Conservation (phyloP, 1,284 basidiomycete species). For the Heterobasidion irregulare region DNA sequence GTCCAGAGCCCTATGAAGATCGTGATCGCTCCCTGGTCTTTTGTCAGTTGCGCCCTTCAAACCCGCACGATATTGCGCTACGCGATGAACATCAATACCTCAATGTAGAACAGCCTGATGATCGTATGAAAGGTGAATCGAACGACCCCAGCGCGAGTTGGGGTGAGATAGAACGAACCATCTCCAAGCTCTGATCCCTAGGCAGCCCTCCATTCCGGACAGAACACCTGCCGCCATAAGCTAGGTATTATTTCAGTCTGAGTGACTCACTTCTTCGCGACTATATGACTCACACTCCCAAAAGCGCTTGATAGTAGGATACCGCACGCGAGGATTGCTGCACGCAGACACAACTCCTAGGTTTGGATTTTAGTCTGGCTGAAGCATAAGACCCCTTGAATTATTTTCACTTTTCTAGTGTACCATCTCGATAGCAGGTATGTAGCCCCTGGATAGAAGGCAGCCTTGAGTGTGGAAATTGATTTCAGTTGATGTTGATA, state of each 20-base stretch:
- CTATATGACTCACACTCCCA: constrained; percentile 41
- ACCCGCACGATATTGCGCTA: not conserved
- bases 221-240: constrained; percentile 67
- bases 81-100: constrained; percentile 25
- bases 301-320: constrained; percentile 73
- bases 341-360: constrained; percentile 60
- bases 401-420: constrained; percentile 40
- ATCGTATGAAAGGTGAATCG: not conserved
- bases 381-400: not conserved
- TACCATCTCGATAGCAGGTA: constrained; percentile 61
- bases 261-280: not conserved
- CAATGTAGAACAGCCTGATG: constrained; percentile 51
- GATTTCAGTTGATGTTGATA: not conserved
- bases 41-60: not conserved
- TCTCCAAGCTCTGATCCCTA: constrained; percentile 65
- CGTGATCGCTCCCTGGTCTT: constrained; percentile 43
- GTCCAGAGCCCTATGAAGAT: constrained; percentile 46
- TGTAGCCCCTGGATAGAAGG: constrained; percentile 56
- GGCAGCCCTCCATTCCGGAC: constrained; percentile 55
- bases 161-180: constrained; percentile 31
- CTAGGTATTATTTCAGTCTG: constrained; percentile 19
- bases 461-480: constrained; percentile 26
- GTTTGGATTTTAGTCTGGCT: not conserved
- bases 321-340: constrained; percentile 62
- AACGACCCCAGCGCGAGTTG: not conserved